These are phyloP conservation scores for Colletotrichum cuscutae DNA, from an alignment of 2,329 filamentous ascomycete species.

Conservation along the genomic window DNA sequence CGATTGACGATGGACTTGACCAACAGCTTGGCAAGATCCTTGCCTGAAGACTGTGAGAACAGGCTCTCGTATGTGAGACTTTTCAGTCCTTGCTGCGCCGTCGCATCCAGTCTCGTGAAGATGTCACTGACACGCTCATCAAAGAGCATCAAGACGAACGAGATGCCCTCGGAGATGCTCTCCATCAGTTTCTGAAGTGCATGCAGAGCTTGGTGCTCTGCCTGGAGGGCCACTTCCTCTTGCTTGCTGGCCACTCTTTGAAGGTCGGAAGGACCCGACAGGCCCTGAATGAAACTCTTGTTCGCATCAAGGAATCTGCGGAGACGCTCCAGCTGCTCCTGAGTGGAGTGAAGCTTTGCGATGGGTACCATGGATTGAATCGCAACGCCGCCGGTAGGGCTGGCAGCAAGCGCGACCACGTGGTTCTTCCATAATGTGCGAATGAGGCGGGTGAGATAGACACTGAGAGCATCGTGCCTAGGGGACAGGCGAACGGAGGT, in stretches of 20 bases:
- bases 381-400: slow-evolving; percentile 67
- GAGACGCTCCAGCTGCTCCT: slow-evolving; percentile 82
- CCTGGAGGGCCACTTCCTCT: slow-evolving; percentile 91
- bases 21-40: slow-evolving; percentile 90
- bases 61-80: slow-evolving; percentile 88
- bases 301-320: slow-evolving; percentile 88
- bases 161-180: slow-evolving; percentile 95
- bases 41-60: slow-evolving; percentile 82
- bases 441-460: slow-evolving; percentile 90
- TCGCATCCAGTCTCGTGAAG: slow-evolving; percentile 77
- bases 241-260: slow-evolving; percentile 81
- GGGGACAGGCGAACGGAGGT: slow-evolving; percentile 90
- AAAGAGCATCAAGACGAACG: slow-evolving; percentile 93
- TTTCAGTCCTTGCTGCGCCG: slow-evolving; percentile 74
- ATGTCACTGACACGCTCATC: slow-evolving; percentile 94
- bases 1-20: slow-evolving; percentile 98
- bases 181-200: slow-evolving; percentile 86
- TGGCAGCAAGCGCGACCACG: slow-evolving; percentile 69
- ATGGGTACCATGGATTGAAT: slow-evolving; percentile 75
- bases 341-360: slow-evolving; percentile 78
- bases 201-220: slow-evolving; percentile 92
- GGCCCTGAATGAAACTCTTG: slow-evolving; percentile 88
- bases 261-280: slow-evolving; percentile 91
- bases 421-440: slow-evolving; percentile 87
- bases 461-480: slow-evolving; percentile 85